These are phyloP conservation scores for Paulownia fortunei DNA, from an alignment of 257 asterid genomes.

Conservation along the genomic window DNA sequence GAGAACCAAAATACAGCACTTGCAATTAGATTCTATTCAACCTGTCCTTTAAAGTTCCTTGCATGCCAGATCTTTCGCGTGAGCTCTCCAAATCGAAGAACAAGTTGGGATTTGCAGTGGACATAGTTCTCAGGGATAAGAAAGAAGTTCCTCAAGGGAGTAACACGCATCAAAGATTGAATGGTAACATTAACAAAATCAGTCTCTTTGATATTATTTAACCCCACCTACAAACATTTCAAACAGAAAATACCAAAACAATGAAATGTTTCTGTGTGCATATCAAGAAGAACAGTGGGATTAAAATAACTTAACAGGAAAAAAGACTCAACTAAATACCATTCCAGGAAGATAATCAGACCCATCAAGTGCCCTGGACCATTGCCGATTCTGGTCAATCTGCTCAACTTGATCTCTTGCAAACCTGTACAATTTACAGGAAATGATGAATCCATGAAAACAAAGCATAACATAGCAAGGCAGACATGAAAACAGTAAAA, in stretches of 20 bases:
- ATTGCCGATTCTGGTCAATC: conserved; percentile 79
- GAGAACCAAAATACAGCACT: neutral
- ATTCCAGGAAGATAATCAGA: conserved; percentile 99
- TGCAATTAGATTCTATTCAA: conserved; percentile 33
- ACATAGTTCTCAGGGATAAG: conserved; percentile 90
- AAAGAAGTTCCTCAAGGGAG: conserved; percentile 97
- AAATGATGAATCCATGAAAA: conserved; percentile 11
- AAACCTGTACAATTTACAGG: conserved; percentile 58
- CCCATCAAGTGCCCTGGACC: conserved; percentile 99
- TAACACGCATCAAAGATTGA: conserved; percentile 96
- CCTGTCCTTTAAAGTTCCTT: conserved; percentile 98
- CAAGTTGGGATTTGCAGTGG: conserved; percentile 87
- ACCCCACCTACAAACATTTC: conserved; percentile 73
- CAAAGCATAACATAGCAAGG: conserved; percentile 15
- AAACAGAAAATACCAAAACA: conserved; percentile 7
- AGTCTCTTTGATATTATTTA: conserved; percentile 96
- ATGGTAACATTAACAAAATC: conserved; percentile 95
- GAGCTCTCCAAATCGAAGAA: conserved; percentile 96
- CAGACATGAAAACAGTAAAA: neutral
- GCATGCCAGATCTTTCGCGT: conserved; percentile 97
- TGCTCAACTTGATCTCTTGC: conserved; percentile 73
- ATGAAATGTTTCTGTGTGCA: neutral
- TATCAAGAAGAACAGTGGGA: neutral
- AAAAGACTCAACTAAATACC: conserved; percentile 48
- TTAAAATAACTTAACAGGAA: conserved; percentile 13